These are phyloP conservation scores for Penicillium roqueforti DNA, from an alignment of 495 filamentous ascomycete species.

Conservation along the genomic window DNA sequence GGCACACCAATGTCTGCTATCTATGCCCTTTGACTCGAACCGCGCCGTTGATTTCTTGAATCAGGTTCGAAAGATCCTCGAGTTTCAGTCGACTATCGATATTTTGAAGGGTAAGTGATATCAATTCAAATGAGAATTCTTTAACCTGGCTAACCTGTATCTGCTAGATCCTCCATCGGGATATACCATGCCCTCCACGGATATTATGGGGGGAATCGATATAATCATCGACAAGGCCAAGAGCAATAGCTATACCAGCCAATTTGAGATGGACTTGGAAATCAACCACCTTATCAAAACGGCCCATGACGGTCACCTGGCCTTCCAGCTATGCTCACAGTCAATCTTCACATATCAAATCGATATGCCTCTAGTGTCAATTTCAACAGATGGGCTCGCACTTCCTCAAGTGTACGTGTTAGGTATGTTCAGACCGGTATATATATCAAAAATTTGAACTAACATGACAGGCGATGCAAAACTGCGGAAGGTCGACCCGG, in stretches of 20 bases:
- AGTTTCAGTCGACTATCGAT: conserved; percentile 54
- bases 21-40: conserved; percentile 52
- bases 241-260: conserved; percentile 34
- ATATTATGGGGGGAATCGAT: conserved; percentile 45
- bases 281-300: conserved; percentile 35
- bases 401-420: conserved; percentile 35
- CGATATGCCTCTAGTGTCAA: conserved; percentile 28
- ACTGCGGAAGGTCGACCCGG: conserved; percentile 8
- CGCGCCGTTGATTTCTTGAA: conserved; percentile 48
- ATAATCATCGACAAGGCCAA: conserved; percentile 38
- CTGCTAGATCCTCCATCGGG: conserved; percentile 44
- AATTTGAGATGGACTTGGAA: conserved; percentile 50
- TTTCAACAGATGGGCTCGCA: conserved; percentile 35
- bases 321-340: conserved; percentile 26
- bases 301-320: conserved; percentile 50
- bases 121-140: neutral
- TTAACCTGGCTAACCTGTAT: conserved; percentile 1
- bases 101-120: conserved; percentile 40
- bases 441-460: neutral
- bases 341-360: conserved; percentile 23
- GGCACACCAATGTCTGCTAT: conserved; percentile 51
- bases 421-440: conserved; percentile 8
- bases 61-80: conserved; percentile 52
- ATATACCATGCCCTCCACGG: conserved; percentile 52
- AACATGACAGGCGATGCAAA: conserved; percentile 19